A percentile compares a stretch with the other conserved stretches of the same genome.
phyloP scores from a whole-genome alignment of 352 stramenopile species.

The Pythium utonaiense region DNA sequence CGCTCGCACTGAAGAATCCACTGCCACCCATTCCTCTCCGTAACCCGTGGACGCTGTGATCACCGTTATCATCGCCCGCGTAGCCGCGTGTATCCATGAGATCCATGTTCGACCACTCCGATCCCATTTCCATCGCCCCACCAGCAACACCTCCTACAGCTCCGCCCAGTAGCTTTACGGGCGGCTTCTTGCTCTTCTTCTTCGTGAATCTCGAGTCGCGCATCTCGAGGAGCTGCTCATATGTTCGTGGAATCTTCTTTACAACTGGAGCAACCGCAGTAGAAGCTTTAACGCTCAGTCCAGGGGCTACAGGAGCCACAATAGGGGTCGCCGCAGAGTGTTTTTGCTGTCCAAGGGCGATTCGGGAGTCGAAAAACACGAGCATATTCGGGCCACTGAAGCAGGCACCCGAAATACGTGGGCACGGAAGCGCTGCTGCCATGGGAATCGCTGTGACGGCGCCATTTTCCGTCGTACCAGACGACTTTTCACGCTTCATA shows the following conservation, averaged over 20 bases:
- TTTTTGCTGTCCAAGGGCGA: constrained; percentile 69
- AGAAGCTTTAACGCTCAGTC: constrained; percentile 43
- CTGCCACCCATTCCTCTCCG: constrained; percentile 3
- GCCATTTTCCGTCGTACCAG: neutral
- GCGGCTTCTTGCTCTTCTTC: constrained; percentile 77
- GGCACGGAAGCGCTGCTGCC: constrained; percentile 49
- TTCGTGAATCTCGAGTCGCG: constrained; percentile 72
- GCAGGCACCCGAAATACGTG: constrained; percentile 69
- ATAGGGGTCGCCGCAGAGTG: constrained; percentile 37
- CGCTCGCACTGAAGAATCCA: constrained; percentile 35
- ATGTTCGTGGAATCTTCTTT: constrained; percentile 68
- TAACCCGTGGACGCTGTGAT: constrained; percentile 15
- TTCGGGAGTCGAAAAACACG: constrained; percentile 79
- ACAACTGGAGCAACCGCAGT: constrained; percentile 7
- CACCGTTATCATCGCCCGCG: constrained; percentile 5
- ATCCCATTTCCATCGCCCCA: constrained; percentile 29
- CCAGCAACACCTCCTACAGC: neutral
- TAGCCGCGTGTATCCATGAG: constrained; percentile 9
- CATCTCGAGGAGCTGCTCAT: constrained; percentile 71
- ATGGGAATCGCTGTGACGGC: neutral
- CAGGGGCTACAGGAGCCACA: constrained; percentile 42
- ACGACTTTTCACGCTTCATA: neutral
- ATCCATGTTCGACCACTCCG: constrained; percentile 11
- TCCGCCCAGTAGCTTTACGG: constrained; percentile 16
- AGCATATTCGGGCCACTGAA: constrained; percentile 86